phyloP scores from a whole-genome alignment of 352 stramenopile species.

The Phytophthora hybrid region DNA sequence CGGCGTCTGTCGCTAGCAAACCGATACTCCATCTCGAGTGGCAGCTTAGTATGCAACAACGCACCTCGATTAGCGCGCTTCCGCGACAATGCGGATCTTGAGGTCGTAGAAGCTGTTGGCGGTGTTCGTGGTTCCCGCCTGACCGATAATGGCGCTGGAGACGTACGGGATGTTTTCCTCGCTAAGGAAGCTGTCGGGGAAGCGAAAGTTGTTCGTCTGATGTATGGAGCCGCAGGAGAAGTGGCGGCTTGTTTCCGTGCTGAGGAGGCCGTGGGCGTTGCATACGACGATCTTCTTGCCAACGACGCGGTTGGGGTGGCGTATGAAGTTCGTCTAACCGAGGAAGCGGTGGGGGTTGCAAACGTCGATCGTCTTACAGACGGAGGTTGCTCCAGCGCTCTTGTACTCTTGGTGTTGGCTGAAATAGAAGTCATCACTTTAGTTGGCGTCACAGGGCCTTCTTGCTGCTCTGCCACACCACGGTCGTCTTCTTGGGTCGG shows the following conservation, averaged over 20 bases:
- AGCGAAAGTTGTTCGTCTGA: constrained; percentile 26
- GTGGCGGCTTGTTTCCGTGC: constrained; percentile 19
- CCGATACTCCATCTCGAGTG: constrained; percentile 64
- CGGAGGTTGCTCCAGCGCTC: background rate
- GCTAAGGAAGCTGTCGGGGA: constrained; percentile 28
- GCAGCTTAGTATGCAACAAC: constrained; percentile 67
- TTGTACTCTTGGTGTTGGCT: constrained; percentile 3
- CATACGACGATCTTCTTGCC: constrained; percentile 16
- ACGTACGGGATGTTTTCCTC: constrained; percentile 20
- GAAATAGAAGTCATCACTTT: constrained; percentile 9
- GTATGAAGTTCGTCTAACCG: constrained; percentile 13
- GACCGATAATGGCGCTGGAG: constrained; percentile 6
- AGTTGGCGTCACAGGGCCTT: background rate
- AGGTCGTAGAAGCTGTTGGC: constrained; percentile 21
- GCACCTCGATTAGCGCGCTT: constrained; percentile 41
- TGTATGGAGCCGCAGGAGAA: constrained; percentile 15
- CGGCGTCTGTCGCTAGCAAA: constrained; percentile 64
- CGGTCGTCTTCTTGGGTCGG: constrained; percentile 17
- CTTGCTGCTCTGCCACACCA: constrained; percentile 1
- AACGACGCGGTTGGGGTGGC: constrained; percentile 16
- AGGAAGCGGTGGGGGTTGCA: constrained; percentile 18
- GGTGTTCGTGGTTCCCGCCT: constrained; percentile 18
- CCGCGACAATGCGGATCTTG: constrained; percentile 28
- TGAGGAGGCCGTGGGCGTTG: constrained; percentile 21
- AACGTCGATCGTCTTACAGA: constrained; percentile 12